Conservation (phyloP, 345 rosid genomes). For the Aquilaria sinensis region DNA sequence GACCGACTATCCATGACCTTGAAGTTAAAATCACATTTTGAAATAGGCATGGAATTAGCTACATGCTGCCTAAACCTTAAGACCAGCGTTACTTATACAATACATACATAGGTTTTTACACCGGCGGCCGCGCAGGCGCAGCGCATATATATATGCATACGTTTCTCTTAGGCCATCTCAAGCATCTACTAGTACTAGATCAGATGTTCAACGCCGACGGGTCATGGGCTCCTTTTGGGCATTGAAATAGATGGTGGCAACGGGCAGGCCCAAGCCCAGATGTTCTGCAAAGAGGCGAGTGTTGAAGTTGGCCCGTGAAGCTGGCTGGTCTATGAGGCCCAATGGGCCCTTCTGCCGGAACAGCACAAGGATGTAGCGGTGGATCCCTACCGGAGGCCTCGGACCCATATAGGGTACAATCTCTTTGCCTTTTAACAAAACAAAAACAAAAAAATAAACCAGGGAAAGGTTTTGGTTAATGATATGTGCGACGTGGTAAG, state of each 20-base stretch:
- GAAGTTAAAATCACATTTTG: no score
- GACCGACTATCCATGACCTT: no score
- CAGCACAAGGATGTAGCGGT: slow-evolving; percentile 70
- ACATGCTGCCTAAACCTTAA: no score
- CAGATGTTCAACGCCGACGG: slow-evolving; percentile 36
- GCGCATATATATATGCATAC: no score
- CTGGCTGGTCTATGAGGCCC: slow-evolving; percentile 52
- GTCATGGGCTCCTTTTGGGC: slow-evolving; percentile 80
- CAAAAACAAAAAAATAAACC: not conserved
- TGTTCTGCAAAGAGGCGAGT: slow-evolving; percentile 61
- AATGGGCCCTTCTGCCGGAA: slow-evolving; percentile 56
- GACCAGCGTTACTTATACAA: no score
- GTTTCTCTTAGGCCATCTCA: no score
- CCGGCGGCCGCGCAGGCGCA: no score
- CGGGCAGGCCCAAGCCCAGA: slow-evolving; percentile 67
- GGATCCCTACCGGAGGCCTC: slow-evolving; percentile 81
- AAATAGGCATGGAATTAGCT: no score
- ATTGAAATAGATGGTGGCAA: slow-evolving; percentile 76
- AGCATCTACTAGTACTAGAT: no score
- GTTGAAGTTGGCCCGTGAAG: slow-evolving; percentile 57
- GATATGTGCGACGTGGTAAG: not conserved
- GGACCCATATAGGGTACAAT: slow-evolving; percentile 60
- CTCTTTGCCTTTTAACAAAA: slow-evolving; percentile 51
- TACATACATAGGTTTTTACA: no score
- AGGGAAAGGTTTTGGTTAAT: not conserved